A percentile compares a stretch with the other conserved stretches of the same genome.
phyloP scores from a whole-genome alignment of 148 eudicot species.

The Salicornia ramosissima region DNA sequence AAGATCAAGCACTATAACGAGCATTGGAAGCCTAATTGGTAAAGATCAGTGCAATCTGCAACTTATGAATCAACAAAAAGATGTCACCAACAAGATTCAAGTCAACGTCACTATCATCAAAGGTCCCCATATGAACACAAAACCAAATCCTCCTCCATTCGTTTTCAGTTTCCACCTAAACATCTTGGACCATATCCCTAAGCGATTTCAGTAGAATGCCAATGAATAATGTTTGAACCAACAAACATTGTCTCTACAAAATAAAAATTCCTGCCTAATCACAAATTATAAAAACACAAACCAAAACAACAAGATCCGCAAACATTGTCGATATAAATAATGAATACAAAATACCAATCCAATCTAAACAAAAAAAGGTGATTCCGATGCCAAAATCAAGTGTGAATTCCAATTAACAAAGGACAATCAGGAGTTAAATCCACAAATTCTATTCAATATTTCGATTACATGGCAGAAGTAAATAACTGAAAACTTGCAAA shows the following conservation, averaged over 20 bases:
- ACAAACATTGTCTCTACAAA: neutral
- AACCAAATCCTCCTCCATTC: neutral
- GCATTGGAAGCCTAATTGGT: neutral
- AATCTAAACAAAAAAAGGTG: neutral
- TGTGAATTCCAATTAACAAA: too few species aligned
- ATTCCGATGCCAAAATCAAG: neutral
- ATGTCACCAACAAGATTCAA: neutral
- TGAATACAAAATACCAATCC: neutral
- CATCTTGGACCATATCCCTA: neutral
- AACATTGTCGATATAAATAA: neutral
- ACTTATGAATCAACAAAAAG: neutral
- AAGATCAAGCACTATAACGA: too few species aligned
- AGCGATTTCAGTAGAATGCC: too few species aligned
- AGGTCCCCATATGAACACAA: neutral
- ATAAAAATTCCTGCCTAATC: too few species aligned
- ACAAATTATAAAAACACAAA: too few species aligned
- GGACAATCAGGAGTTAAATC: neutral
- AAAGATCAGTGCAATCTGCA: neutral
- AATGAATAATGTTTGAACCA: neutral
- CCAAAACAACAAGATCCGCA: neutral
- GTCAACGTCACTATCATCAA: conserved; percentile 1
- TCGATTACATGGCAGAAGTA: too few species aligned
- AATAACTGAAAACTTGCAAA: too few species aligned
- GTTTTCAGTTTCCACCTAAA: neutral
- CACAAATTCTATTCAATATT: neutral